Evolutionary conservation across 257 asterid genomes (phyloP).

Genomic region (Thymus mandschuricus): DNA sequence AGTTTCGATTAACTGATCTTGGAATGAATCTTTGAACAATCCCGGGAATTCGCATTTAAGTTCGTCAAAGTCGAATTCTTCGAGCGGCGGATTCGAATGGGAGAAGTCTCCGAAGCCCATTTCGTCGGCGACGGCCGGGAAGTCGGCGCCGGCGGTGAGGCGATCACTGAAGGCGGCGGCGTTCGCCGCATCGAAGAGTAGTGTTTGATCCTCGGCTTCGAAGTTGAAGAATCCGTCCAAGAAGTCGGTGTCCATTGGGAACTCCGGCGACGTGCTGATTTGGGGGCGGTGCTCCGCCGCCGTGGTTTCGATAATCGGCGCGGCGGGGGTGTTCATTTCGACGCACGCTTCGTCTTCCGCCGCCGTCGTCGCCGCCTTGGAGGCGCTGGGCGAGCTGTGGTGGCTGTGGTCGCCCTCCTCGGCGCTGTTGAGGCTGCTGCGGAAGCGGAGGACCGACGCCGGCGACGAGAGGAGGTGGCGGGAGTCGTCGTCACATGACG

Average conservation of each 20-base stretch:
- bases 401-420: constrained; percentile 36
- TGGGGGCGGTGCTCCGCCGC: too few relatives aligned
- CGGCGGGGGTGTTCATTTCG: constrained; percentile 1
- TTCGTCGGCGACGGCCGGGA: too few relatives aligned
- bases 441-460: constrained; percentile 58
- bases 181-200: constrained; percentile 13
- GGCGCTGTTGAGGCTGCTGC: constrained; percentile 27
- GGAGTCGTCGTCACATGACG: constrained; percentile 54
- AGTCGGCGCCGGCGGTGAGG: not conserved
- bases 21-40: constrained; percentile 27
- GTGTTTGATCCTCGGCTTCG: constrained; percentile 29
- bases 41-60: not conserved
- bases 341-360: not conserved
- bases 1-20: not conserved
- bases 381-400: not conserved
- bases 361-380: constrained; percentile 8
- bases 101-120: not conserved
- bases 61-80: not conserved
- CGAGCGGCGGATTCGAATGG: not conserved
- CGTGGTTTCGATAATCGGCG: not conserved
- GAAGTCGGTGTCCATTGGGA: constrained; percentile 35
- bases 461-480: constrained; percentile 51
- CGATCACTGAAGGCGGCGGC: not conserved
- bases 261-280: not conserved
- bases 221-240: constrained; percentile 47